A percentile compares a stretch with the other conserved stretches of the same genome.
These are phyloP conservation scores for Graphilbum fragrans DNA, from an alignment of 2,329 filamentous ascomycete species.

Conservation along the genomic window DNA sequence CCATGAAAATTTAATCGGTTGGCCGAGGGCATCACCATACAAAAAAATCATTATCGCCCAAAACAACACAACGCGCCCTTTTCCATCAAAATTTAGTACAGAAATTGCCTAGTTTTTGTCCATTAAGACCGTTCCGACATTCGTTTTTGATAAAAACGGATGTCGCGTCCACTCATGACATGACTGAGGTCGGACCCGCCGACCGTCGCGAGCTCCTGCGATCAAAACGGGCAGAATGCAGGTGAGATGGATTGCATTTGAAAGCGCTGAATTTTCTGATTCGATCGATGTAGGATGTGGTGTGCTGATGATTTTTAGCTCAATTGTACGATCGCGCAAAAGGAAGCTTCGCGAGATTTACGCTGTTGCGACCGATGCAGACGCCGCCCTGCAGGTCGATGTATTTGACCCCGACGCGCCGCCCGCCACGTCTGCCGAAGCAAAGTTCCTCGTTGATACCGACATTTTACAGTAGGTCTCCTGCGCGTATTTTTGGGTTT, in stretches of 20 bases:
- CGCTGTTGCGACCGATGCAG: slow-evolving; percentile 59
- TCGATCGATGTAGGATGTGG: slow-evolving; percentile 28
- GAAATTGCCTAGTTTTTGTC: slow-evolving; percentile 19
- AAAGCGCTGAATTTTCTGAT: slow-evolving; percentile 40
- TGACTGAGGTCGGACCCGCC: slow-evolving; percentile 58
- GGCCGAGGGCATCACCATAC: slow-evolving; percentile 8
- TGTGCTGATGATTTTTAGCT: slow-evolving; percentile 38
- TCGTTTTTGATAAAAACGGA: slow-evolving; percentile 55
- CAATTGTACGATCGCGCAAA: slow-evolving; percentile 74
- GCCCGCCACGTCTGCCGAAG: slow-evolving; percentile 37
- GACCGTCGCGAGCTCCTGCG: slow-evolving; percentile 55
- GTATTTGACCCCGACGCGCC: slow-evolving; percentile 45
- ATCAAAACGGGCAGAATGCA: slow-evolving; percentile 50
- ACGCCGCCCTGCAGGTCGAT: slow-evolving; percentile 46
- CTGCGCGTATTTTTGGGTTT: slow-evolving; percentile 8
- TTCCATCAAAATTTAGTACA: slow-evolving; percentile 22
- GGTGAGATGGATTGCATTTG: slow-evolving; percentile 33
- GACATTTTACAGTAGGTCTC: slow-evolving; percentile 48
- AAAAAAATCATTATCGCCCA: slow-evolving; percentile 18
- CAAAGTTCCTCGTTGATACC: slow-evolving; percentile 41
- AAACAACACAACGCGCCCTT: slow-evolving; percentile 18
- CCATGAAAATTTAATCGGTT: slow-evolving; percentile 12
- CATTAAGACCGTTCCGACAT: slow-evolving; percentile 29
- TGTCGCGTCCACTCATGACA: slow-evolving; percentile 57
- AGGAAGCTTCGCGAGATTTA: slow-evolving; percentile 84